Conservation (phyloP, 108 stramenopile species). For the Mediolabrus comicus region DNA sequence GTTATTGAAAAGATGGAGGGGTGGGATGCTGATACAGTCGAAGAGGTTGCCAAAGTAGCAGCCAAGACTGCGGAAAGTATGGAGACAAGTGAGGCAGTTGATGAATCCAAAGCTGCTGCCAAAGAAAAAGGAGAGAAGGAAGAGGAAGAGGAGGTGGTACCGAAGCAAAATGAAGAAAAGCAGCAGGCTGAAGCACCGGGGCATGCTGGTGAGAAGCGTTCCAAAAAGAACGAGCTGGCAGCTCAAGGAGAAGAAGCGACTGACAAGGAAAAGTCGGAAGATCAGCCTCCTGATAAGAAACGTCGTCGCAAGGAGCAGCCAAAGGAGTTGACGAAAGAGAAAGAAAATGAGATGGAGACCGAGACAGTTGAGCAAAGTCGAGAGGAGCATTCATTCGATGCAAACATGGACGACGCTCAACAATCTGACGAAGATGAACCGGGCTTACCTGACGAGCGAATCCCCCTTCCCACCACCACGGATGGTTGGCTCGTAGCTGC, state of each 20-base stretch:
- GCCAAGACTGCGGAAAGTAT: not conserved
- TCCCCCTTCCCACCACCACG: conserved; percentile 26
- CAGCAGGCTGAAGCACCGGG: not conserved
- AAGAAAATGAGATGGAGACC: conserved; percentile 1
- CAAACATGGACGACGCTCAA: conserved; percentile 4
- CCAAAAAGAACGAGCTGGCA: not conserved
- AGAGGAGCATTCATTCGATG: not conserved
- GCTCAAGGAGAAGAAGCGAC: conserved; percentile 5
- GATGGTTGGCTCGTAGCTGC: conserved; percentile 52
- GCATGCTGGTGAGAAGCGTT: not conserved
- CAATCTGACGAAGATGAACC: conserved; percentile 34
- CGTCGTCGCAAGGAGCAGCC: conserved; percentile 18
- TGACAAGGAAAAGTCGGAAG: not conserved
- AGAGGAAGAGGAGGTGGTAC: not conserved
- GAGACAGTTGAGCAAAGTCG: conserved; percentile 5
- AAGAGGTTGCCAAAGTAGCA: not conserved
- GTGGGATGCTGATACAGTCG: conserved; percentile 5
- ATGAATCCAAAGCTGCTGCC: not conserved
- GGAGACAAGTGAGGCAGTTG: not conserved
- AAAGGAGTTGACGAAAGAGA: not conserved
- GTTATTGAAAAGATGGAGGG: conserved; percentile 28
- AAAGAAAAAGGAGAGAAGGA: too few relatives aligned
- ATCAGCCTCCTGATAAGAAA: conserved; percentile 7
- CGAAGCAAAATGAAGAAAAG: not conserved
- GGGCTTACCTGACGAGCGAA: conserved; percentile 35